These are phyloP conservation scores for Fusarium burgessii DNA, from an alignment of 2,329 filamentous ascomycete genomes.

Conservation along the genomic window DNA sequence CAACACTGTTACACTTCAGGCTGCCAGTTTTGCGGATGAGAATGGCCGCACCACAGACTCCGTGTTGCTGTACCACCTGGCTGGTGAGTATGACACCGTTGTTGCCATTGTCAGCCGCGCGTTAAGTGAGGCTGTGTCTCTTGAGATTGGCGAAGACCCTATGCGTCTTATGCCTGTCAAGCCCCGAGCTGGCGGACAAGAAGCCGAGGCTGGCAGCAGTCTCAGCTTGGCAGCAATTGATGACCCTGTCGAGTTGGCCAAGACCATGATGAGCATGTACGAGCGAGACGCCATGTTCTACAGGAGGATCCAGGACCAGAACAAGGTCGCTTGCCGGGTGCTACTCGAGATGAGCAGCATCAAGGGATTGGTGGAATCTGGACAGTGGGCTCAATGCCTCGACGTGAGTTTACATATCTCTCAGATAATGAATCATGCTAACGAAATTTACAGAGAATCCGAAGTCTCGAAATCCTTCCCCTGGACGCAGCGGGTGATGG, in stretches of 20 bases:
- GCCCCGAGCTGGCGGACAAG: conserved; percentile 66
- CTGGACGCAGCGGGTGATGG: conserved; percentile 81
- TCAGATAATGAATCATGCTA: conserved; percentile 16
- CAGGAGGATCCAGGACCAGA: conserved; percentile 67
- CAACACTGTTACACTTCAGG: conserved; percentile 90
- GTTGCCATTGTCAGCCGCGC: conserved; percentile 89
- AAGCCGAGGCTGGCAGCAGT: conserved; percentile 63
- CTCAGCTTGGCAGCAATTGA: conserved; percentile 71
- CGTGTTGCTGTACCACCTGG: conserved; percentile 92
- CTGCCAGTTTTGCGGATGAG: conserved; percentile 92
- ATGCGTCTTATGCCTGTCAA: conserved; percentile 84
- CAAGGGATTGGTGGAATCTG: conserved; percentile 66
- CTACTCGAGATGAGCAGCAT: conserved; percentile 72
- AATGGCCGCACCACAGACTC: conserved; percentile 94
- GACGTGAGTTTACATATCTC: conserved; percentile 61
- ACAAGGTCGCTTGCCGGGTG: conserved; percentile 67
- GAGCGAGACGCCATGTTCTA: conserved; percentile 71
- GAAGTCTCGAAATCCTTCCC: conserved; percentile 81
- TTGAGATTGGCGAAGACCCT: conserved; percentile 85
- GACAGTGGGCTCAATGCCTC: conserved; percentile 68
- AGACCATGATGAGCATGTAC: conserved; percentile 73
- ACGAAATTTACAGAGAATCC: conserved; percentile 71
- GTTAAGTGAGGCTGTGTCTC: conserved; percentile 87
- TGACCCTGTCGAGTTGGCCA: conserved; percentile 69
- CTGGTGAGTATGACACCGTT: conserved; percentile 96